Conservation (phyloP, 352 stramenopile species). For the Phytophthora chlamydospora region DNA sequence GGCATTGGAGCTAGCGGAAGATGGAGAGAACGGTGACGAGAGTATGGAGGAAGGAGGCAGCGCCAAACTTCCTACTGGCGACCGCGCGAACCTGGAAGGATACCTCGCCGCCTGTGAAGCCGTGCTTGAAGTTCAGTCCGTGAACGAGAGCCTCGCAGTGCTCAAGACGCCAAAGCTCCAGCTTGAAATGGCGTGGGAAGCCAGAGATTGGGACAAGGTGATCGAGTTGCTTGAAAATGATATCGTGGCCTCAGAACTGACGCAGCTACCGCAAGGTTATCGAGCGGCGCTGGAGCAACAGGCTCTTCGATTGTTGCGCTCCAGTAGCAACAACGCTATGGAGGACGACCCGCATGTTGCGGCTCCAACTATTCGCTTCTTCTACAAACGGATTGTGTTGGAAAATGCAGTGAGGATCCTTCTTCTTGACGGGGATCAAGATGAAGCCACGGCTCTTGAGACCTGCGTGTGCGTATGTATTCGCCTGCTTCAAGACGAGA, state of each 20-base stretch:
- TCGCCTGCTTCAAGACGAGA: slow-evolving; percentile 58
- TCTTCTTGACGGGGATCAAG: slow-evolving; percentile 23
- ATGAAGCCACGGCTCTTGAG: slow-evolving; percentile 35
- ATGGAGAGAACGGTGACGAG: slow-evolving; percentile 28
- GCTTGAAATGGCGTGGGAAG: slow-evolving; percentile 56
- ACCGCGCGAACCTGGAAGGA: slow-evolving; percentile 58
- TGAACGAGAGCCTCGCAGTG: slow-evolving; percentile 37
- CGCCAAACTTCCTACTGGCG: slow-evolving; percentile 22
- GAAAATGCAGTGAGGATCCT: slow-evolving; percentile 51
- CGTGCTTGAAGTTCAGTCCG: slow-evolving; percentile 57
- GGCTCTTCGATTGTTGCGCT: slow-evolving; percentile 49
- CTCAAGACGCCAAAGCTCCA: slow-evolving; percentile 45
- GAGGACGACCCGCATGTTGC: slow-evolving; percentile 35
- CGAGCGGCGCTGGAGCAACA: slow-evolving; percentile 53
- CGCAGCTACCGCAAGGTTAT: slow-evolving; percentile 40
- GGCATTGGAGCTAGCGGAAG: slow-evolving; percentile 59
- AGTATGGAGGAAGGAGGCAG: slow-evolving; percentile 20
- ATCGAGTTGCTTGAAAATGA: slow-evolving; percentile 54
- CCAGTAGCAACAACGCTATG: slow-evolving; percentile 30
- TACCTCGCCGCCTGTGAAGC: slow-evolving; percentile 76
- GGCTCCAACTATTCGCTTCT: slow-evolving; percentile 38
- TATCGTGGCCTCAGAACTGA: slow-evolving; percentile 45
- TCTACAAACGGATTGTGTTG: slow-evolving; percentile 62
- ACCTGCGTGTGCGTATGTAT: slow-evolving; percentile 45
- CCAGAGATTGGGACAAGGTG: slow-evolving; percentile 55